These are phyloP conservation scores for Petunia secreta DNA, from an alignment of 257 asterid genomes.

Conservation along the genomic window DNA sequence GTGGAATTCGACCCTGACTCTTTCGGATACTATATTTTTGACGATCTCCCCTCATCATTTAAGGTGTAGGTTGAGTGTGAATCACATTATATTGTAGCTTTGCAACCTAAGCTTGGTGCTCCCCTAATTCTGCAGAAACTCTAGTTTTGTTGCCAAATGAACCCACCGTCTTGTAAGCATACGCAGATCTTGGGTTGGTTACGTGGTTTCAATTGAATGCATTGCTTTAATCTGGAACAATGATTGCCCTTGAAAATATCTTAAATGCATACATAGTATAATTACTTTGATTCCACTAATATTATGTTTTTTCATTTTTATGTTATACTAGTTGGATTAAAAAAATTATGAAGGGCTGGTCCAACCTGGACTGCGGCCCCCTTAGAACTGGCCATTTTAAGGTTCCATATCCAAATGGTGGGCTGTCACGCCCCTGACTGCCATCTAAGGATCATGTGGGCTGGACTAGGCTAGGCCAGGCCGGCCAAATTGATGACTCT, in stretches of 20 bases:
- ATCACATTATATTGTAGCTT: slow-evolving; percentile 30
- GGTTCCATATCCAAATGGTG: too few relatives aligned
- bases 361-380: too few relatives aligned
- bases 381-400: too few relatives aligned
- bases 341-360: too few relatives aligned
- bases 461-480: too few relatives aligned
- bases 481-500: too few relatives aligned
- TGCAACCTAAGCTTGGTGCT: slow-evolving; percentile 46
- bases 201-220: background rate
- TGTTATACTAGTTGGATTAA: too few relatives aligned
- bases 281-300: background rate
- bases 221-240: background rate
- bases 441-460: too few relatives aligned
- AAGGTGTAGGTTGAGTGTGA: too few relatives aligned
- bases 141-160: background rate
- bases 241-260: background rate
- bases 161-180: background rate
- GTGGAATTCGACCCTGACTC: slow-evolving; percentile 26
- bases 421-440: too few relatives aligned
- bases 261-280: background rate
- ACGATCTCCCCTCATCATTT: too few relatives aligned
- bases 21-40: slow-evolving; percentile 28
- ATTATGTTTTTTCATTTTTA: too few relatives aligned
- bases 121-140: slow-evolving; percentile 30
- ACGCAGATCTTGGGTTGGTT: background rate